phyloP scores from a whole-genome alignment of 805 yeast genomes.

The Metschnikowia gelsemii region DNA sequence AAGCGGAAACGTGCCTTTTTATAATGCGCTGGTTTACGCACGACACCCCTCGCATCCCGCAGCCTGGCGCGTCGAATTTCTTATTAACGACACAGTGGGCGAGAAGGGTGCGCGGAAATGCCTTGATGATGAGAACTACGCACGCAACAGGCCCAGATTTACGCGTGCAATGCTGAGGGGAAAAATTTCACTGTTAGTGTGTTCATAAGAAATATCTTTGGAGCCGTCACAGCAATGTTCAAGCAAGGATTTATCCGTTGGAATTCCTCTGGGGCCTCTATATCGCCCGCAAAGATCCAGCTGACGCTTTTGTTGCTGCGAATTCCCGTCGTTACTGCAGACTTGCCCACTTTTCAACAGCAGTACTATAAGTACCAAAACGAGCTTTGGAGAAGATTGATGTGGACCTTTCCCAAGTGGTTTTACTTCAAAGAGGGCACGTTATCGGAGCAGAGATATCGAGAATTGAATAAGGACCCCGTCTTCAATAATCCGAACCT shows the following conservation, averaged over 20 bases:
- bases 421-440: constrained; percentile 90
- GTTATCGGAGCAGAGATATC: constrained; percentile 76
- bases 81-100: no score
- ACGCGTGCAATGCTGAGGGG: no score
- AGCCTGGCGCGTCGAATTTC: no score
- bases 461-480: constrained; percentile 74
- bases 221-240: constrained; percentile 15
- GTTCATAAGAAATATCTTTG: neutral
- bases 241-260: constrained; percentile 16
- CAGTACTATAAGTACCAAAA: constrained; percentile 80
- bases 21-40: constrained; percentile 14
- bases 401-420: constrained; percentile 97
- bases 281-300: constrained; percentile 30
- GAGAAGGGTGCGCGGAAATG: neutral
- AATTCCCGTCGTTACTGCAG: constrained; percentile 81
- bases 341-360: constrained; percentile 65
- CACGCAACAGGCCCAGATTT: constrained; percentile 7
- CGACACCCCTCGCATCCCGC: constrained; percentile 5
- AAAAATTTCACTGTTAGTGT: constrained; percentile 15
- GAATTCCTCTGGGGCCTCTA: constrained; percentile 15
- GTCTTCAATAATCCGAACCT: constrained; percentile 69
- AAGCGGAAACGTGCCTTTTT: constrained; percentile 3
- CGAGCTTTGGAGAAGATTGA: constrained; percentile 81
- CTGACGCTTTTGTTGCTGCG: constrained; percentile 68
- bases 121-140: constrained; percentile 12